A percentile compares a stretch with the other conserved stretches of the same genome.
These are phyloP conservation scores for Amyloporia xantha DNA, from an alignment of 768 basidiomycete species.

Conservation along the genomic window DNA sequence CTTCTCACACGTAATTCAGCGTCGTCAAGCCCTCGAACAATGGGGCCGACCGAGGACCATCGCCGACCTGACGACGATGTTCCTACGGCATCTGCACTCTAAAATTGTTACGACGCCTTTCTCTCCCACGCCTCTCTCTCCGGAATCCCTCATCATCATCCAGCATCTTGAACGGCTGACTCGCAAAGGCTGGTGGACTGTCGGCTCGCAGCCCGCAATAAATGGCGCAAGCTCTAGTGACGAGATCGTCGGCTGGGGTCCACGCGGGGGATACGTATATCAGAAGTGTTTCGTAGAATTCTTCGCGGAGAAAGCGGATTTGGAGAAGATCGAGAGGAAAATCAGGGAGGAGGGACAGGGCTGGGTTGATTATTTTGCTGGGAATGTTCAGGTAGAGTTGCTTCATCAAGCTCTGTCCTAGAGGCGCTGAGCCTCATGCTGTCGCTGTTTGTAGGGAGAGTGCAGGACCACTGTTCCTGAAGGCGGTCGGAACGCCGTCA, in stretches of 20 bases:
- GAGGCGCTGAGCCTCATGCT: no score
- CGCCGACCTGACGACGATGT: slow-evolving; percentile 71
- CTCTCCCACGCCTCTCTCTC: slow-evolving; percentile 72
- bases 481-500: slow-evolving; percentile 86
- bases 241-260: slow-evolving; percentile 87
- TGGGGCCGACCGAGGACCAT: slow-evolving; percentile 71
- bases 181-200: slow-evolving; percentile 85
- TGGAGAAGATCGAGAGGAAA: slow-evolving; percentile 53
- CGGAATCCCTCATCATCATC: slow-evolving; percentile 79
- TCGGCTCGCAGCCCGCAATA: slow-evolving; percentile 93
- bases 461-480: slow-evolving; percentile 72
- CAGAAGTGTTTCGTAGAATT: slow-evolving; percentile 99
- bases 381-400: slow-evolving; percentile 59
- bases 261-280: slow-evolving; percentile 87
- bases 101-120: slow-evolving; percentile 79
- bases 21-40: slow-evolving; percentile 51
- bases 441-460: slow-evolving; percentile 75
- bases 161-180: slow-evolving; percentile 73
- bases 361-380: slow-evolving; percentile 84
- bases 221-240: slow-evolving; percentile 74
- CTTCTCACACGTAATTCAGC: no score
- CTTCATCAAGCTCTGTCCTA: no score
- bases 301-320: slow-evolving; percentile 62
- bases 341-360: slow-evolving; percentile 48
- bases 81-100: slow-evolving; percentile 74